Evolutionary conservation across 768 basidiomycete species (phyloP), one percentile per base, ranked within the genome.

Genomic region (Trametes maxima): DNA sequence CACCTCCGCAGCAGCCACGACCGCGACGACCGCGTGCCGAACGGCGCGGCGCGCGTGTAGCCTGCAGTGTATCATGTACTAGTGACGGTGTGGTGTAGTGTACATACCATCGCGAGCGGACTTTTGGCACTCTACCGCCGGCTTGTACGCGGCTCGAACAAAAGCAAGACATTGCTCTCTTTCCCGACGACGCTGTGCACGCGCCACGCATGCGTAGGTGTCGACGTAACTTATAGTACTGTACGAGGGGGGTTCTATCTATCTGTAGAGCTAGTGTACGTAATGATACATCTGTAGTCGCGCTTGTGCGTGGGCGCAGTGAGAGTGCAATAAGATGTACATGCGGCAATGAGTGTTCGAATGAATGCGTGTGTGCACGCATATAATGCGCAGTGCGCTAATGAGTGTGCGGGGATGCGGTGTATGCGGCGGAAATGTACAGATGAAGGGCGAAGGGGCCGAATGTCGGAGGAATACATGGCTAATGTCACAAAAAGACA

Each of bases 221-320:
- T 37, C 35, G 28, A n/a, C 50, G 42, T 57, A 57, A 62, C 44
- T 62, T 57, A 51, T 62, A 51, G 50, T 56, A 62, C 40, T 62
- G 61, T 62, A 62, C 49, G 55, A 56, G 43, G 39, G 49, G 35
- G 28, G 28, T 33, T 33, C 28, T 33, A 50, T 57, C 47, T 50
- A 56, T 28, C 6, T 51, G 54, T 62, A 57, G 61, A 62, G 61
- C 61, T 57, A 54, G 43, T 48, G 56, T 57, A 57, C 55, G 61
- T 62, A 62, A 62, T 37, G 37, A 62, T 57, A 53, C 55, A 57
- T 36, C 55, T 44, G 50, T 56, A 28, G 48, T 43, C 43, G 46
- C 45, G 35, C 45, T 39, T 13, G 36, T 37, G 42, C 44, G 37
- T 43, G 21, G 43, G 45, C 52, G 50, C 51, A 45, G 52, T 49